Base-by-base conservation (phyloP, 2,329 filamentous ascomycete species). In the Scleromitrula shiraiana region DNA sequence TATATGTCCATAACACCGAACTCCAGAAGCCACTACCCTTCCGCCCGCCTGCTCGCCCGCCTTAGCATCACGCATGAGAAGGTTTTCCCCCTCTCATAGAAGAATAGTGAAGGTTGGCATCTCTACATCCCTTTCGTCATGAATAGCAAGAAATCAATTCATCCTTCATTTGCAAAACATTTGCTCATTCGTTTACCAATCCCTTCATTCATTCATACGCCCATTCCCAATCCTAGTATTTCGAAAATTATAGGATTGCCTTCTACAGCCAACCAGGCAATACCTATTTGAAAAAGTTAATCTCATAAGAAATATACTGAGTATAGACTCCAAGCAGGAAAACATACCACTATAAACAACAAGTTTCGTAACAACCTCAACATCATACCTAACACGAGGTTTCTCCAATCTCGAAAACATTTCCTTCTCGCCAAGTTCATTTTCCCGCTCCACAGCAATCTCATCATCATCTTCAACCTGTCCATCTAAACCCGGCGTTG, bases 351-450 rank as follows among this genome's bases (percentile, higher is more conserved):
- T 78, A 70, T 98, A 98, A 20, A 98, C 88, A 59, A 98, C 85
- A 52, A 98, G 68, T 69, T 96, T 97, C 5, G 93, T 97, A 30
- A 98, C 85, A 32, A 98, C 91, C 67, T 98, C 93, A n/a, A 97
- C 91, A 67, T 98, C 93, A 62, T 97, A 98, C 58, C 90, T 76
- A 51, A 96, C 90, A 56, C 93, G 80, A 41, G 93, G 89, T 68
- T 85, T 88, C 54, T 89, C 83, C 47, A 97, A 74, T 62, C 77
- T 80, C 37, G 82, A 84, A 66, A 97, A 96, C 65, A 97, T 83
- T 63, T 94, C 85, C 57, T 75, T 77, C 64, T 89, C 83, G 40
- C 81, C 81, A 24, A 65, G 59, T 37, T 67, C 66, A 22, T 77
- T 74, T 37, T 76, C 70, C 41, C 73, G 70, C 20, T 70, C 68